Base-by-base conservation (phyloP, 2,329 filamentous ascomycete species). In the Aureobasidium musti region DNA sequence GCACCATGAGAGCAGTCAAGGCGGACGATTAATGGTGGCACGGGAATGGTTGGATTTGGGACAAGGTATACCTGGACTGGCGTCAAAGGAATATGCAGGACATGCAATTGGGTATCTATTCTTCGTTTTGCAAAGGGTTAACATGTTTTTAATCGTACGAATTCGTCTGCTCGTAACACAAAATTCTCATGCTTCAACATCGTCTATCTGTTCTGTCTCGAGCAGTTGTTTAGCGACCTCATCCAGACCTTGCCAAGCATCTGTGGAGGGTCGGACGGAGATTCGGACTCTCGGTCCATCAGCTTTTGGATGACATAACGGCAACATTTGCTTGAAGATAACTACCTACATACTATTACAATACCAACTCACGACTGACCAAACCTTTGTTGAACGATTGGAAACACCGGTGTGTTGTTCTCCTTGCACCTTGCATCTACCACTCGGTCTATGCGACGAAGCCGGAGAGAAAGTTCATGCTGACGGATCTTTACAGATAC, bases 1-100 rank as follows among this genome's bases (percentile, higher is more conserved):
- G 61, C 28, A 64, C 61, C 23, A 64, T 64, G 61, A 53, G 61
- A 64, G 61, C 61, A 41, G 61, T 64, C 49, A 64, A 64, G 49
- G 49, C 61, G 6, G 61, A 64, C 5, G 61, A 64, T 33, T 64
- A 45, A 64, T 30, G 11, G 19, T 19, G 49, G 26, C 23, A 54
- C 17, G 21, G 49, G 23, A 45, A n/a, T 35, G 43, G 39, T 21
- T 30, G 47, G 21, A 39, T 2, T 19, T 37, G 59, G 60, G 47
- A 39, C n/a, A 23, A 33, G 47, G 37, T 54, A 64, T 63, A 63
- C 59, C 33, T 39, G 45, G 41, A 37, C 13, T 8, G 57, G 57
- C 57, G 57, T 63, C 28, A 35, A 49, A 49, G 26, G 57, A 30
- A 23, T 41, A 41, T 63, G 33, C 59, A 59, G 54, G 39, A 56